phyloP scores from a whole-genome alignment of 2,329 filamentous ascomycete species.

The Diaporthe sp. region DNA sequence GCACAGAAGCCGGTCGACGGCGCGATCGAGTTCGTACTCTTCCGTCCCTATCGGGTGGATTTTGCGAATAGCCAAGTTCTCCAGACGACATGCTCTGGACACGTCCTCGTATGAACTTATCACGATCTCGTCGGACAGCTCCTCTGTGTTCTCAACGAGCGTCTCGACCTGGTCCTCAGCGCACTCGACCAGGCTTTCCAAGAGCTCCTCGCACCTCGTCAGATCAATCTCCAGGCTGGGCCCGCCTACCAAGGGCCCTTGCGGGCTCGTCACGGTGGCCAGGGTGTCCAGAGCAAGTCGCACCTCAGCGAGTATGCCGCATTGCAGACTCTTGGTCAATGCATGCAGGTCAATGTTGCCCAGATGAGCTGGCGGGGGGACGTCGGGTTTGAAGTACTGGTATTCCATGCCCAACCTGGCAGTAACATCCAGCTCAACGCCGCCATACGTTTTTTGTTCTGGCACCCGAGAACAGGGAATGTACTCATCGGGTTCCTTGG shows the following conservation, averaged over 20 bases:
- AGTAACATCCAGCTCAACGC: constrained; percentile 77
- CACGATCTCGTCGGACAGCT: constrained; percentile 88
- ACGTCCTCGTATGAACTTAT: constrained; percentile 91
- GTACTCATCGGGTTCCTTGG: constrained; percentile 66
- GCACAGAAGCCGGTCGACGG: constrained; percentile 88
- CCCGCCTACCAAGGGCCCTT: constrained; percentile 57
- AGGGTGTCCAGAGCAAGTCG: constrained; percentile 89
- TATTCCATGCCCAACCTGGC: constrained; percentile 76
- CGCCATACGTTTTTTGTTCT: constrained; percentile 62
- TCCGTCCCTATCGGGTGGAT: constrained; percentile 80
- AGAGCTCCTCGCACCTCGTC: constrained; percentile 84
- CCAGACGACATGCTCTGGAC: constrained; percentile 80
- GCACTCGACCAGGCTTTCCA: constrained; percentile 90
- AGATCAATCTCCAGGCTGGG: constrained; percentile 74
- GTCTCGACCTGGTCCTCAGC: constrained; percentile 89
- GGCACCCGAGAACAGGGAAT: constrained; percentile 63
- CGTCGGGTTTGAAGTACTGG: constrained; percentile 77
- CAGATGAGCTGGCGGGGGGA: constrained; percentile 82
- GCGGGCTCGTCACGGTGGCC: constrained; percentile 75
- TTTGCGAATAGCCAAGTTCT: constrained; percentile 80
- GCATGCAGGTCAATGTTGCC: constrained; percentile 92
- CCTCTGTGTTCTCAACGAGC: constrained; percentile 85
- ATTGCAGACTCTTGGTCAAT: constrained; percentile 89
- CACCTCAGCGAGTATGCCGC: constrained; percentile 90
- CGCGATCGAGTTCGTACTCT: constrained; percentile 86